phyloP scores from a whole-genome alignment of 1,139 yeast genomes.

The Yamadazyma aaseri region DNA sequence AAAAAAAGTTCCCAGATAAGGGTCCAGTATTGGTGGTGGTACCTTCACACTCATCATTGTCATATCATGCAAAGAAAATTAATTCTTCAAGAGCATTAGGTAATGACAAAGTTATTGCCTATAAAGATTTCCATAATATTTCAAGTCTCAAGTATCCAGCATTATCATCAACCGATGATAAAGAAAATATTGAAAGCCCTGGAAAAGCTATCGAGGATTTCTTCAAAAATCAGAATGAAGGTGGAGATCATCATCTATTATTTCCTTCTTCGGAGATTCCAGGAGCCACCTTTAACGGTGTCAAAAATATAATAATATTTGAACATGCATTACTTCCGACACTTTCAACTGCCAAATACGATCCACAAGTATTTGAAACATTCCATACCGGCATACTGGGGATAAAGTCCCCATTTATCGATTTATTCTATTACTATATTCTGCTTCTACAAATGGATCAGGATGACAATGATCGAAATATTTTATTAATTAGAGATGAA shows the following conservation, averaged over 20 bases:
- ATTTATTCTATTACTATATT: slow-evolving; percentile 22
- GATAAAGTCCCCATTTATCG: slow-evolving; percentile 18
- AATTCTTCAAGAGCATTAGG: not conserved
- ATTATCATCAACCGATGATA: no score
- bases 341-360: slow-evolving; percentile 17
- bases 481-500: slow-evolving; percentile 16
- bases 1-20: slow-evolving; percentile 5
- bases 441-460: slow-evolving; percentile 15
- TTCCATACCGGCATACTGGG: slow-evolving; percentile 17
- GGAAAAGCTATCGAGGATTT: no score
- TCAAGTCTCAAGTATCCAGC: no score
- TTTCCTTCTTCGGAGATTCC: slow-evolving; percentile 19
- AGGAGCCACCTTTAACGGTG: slow-evolving; percentile 16
- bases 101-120: slow-evolving; percentile 4
- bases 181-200: no score
- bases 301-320: slow-evolving; percentile 19
- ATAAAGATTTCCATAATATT: slow-evolving; percentile 1
- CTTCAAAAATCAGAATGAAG: no score
- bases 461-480: slow-evolving; percentile 12
- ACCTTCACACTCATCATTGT: slow-evolving; percentile 14
- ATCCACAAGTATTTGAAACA: not conserved
- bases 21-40: slow-evolving; percentile 18
- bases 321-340: slow-evolving; percentile 26
- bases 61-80: slow-evolving; percentile 1
- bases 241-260: no score